Conservation (phyloP, 164 flowering plant species). For the Magnolia officinalis region DNA sequence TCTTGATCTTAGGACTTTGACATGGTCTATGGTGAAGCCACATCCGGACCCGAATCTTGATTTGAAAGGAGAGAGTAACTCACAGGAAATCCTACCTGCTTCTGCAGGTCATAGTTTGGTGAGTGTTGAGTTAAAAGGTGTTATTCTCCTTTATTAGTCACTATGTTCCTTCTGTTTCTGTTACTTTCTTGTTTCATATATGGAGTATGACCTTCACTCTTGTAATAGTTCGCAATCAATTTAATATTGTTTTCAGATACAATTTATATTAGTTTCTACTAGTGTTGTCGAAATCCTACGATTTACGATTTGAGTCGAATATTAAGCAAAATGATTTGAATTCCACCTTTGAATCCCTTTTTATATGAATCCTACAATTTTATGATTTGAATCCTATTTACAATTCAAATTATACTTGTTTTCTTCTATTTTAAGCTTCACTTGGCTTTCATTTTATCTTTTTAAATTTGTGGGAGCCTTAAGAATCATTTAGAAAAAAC, state of each 20-base stretch:
- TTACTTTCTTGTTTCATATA: neutral
- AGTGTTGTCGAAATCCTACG: too few relatives aligned
- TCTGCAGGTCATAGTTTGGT: conserved; percentile 81
- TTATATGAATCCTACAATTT: too few relatives aligned
- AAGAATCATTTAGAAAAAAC: too few relatives aligned
- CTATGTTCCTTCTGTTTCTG: neutral
- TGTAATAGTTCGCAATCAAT: neutral
- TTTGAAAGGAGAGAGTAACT: conserved; percentile 21
- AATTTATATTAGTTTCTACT: conserved; percentile 3
- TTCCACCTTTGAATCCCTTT: too few relatives aligned
- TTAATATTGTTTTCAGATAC: neutral
- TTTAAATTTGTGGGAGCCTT: too few relatives aligned
- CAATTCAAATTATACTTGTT: too few relatives aligned
- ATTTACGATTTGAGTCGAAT: too few relatives aligned
- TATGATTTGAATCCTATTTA: too few relatives aligned
- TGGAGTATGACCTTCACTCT: neutral
- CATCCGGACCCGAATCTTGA: conserved; percentile 28
- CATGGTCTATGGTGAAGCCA: conserved; percentile 62
- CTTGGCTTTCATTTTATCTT: too few relatives aligned
- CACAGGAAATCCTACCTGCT: conserved; percentile 51
- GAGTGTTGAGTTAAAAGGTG: neutral
- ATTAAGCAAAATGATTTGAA: too few relatives aligned
- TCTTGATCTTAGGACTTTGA: conserved; percentile 59
- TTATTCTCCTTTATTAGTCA: neutral
- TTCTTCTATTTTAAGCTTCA: too few relatives aligned